Evolutionary conservation across 225 moss, liverwort and hornwort species (phyloP).

Genomic region (Climacium dendroides): DNA sequence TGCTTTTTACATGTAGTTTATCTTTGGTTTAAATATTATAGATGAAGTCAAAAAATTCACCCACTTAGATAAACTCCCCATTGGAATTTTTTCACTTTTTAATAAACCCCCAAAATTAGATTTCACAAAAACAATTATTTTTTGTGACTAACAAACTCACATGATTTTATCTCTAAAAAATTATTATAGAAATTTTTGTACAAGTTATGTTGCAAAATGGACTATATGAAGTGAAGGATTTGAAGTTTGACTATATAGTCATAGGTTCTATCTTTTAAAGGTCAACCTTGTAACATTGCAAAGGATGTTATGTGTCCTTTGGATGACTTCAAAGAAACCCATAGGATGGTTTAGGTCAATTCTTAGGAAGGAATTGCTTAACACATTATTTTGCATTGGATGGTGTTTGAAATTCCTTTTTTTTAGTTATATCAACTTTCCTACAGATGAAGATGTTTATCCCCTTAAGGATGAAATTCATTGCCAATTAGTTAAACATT

Average conservation of each 20-base stretch:
- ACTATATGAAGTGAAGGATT: not conserved
- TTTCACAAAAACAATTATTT: not conserved
- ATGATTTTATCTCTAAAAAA: not conserved
- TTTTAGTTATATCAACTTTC: not conserved
- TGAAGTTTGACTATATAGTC: not conserved
- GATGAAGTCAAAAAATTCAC: not conserved
- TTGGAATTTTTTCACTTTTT: not conserved
- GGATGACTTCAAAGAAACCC: not conserved
- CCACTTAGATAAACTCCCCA: rapidly evolving
- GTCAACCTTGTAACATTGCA: not conserved
- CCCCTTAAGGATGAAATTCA: no score
- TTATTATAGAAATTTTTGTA: not conserved
- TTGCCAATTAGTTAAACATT: no score
- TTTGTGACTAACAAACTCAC: not conserved
- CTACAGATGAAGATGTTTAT: no score
- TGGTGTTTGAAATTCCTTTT: not conserved
- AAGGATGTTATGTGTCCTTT: rapidly evolving
- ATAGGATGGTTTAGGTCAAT: not conserved
- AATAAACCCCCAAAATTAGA: no score
- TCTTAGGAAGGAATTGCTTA: not conserved
- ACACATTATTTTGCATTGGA: not conserved
- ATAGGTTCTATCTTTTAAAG: not conserved
- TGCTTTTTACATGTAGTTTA: not conserved
- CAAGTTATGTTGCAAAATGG: not conserved
- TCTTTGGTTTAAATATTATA: not conserved